phyloP scores from a whole-genome alignment of 768 basidiomycete species.

The Russula foetens region DNA sequence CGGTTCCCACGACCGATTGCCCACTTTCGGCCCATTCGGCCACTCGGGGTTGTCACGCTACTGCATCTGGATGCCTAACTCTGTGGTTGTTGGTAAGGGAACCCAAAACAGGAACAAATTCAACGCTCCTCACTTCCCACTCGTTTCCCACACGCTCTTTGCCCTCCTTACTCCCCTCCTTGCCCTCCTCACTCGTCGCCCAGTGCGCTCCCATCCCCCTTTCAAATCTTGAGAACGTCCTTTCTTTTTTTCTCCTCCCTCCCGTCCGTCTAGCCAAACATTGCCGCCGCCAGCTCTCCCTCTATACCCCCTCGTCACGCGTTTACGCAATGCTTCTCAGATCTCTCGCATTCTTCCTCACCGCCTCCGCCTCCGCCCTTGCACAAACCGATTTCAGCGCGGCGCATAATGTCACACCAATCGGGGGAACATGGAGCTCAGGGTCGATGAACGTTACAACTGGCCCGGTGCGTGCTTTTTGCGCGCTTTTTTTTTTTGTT shows the following conservation, averaged over 20 bases:
- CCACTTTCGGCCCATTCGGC: no score
- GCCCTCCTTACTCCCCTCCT: conserved; percentile 18
- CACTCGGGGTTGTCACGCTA: no score
- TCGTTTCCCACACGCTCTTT: conserved; percentile 13
- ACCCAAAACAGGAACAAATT: conserved; percentile 20
- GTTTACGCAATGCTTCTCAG: background rate
- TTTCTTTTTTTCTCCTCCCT: background rate
- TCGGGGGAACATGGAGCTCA: conserved; percentile 82
- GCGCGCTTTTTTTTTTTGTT: background rate
- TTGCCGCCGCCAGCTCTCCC: background rate
- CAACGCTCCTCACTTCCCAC: background rate
- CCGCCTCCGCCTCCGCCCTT: conserved; percentile 17
- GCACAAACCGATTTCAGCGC: conserved; percentile 33
- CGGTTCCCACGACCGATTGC: background rate
- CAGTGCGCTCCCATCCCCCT: conserved; percentile 5
- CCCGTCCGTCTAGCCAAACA: background rate
- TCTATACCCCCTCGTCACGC: background rate
- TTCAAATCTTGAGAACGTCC: background rate
- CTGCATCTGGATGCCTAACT: no score
- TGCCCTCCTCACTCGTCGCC: background rate
- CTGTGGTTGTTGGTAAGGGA: background rate
- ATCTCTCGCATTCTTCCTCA: conserved; percentile 20
- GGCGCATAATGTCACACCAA: conserved; percentile 56
- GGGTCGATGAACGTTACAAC: conserved; percentile 71
- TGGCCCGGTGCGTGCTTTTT: conserved; percentile 57